Conservation (phyloP, 306 rosid genomes). For the Geum urbanum region DNA sequence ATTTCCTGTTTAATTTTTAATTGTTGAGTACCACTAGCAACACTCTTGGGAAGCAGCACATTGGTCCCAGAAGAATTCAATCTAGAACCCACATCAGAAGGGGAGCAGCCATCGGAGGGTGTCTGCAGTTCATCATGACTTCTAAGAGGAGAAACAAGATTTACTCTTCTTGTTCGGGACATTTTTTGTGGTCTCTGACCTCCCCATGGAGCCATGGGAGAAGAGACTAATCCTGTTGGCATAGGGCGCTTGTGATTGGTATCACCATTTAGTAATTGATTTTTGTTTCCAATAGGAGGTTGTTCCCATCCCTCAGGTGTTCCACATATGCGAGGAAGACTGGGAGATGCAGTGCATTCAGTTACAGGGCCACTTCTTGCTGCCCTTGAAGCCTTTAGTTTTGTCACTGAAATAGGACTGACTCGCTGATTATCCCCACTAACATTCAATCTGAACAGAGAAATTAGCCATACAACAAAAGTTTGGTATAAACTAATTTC, state of each 20-base stretch:
- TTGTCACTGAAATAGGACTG: constrained; percentile 44
- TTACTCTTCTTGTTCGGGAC: constrained; percentile 75
- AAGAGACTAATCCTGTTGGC: constrained; percentile 51
- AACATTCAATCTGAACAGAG: constrained; percentile 43
- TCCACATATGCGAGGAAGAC: constrained; percentile 51
- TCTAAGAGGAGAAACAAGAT: constrained; percentile 65
- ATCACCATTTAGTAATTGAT: constrained; percentile 39
- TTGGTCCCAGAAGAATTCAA: constrained; percentile 39
- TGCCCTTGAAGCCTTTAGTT: constrained; percentile 74
- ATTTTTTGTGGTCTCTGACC: constrained; percentile 84
- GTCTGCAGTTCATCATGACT: constrained; percentile 53
- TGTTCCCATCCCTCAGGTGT: constrained; percentile 56
- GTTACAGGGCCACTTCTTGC: constrained; percentile 53
- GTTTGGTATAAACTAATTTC: neutral
- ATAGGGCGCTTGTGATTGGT: constrained; percentile 55
- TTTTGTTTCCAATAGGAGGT: constrained; percentile 46
- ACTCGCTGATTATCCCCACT: constrained; percentile 46
- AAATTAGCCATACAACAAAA: constrained; percentile 1
- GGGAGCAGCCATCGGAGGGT: constrained; percentile 53
- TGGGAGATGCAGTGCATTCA: constrained; percentile 51
- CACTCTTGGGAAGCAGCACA: constrained; percentile 53
- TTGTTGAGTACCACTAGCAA: constrained; percentile 33
- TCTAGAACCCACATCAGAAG: constrained; percentile 57
- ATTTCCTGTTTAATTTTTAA: constrained; percentile 47
- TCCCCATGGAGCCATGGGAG: constrained; percentile 83